Base-by-base conservation (phyloP, 2,329 filamentous ascomycete genomes). In the Venturia pyrina region DNA sequence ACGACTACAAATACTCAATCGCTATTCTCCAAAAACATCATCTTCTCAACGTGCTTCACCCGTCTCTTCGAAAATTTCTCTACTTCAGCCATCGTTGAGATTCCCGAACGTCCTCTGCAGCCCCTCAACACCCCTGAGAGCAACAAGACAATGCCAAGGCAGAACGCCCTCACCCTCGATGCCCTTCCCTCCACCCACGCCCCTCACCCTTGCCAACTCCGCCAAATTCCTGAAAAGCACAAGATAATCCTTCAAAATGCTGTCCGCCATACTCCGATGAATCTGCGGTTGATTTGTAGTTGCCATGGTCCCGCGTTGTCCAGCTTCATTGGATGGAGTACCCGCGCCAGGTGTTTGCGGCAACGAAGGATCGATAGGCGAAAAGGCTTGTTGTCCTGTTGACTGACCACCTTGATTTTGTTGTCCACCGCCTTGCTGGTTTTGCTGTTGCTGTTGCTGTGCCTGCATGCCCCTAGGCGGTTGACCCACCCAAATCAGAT, bases 131-230 rank as follows among this genome's bases (percentile, higher is more conserved):
- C 84, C 88, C 76, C 88, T 88, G 75, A 89, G 83, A 2, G 87
- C 89, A 21, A 85, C 87, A 15, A 86, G 87, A 67, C 93, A 79
- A 79, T 93, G 90, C 88, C 90, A 91, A 21, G 90, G 90, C 70
- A 89, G 78, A n/a, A 86, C 81, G 19, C 77, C 78, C 71, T 87
- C 85, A 61, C 78, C 81, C 65, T 68, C 85, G 79, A 67, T 81
- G 10, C 87, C 85, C 62, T 78, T 81, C 65, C 68, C 85, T 79
- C 67, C 81, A 75, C 71, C 85, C 82, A 71, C 86, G 78, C 71
- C 89, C 67, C 88, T 84, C 28, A 87, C 83, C 68, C 86, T 82
- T 1, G 89, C 89, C 70, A 95, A 73, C 21, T 89, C 85, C 0
- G 86, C 87, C 68, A 95, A 73, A 0, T 84, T 86, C 56, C 89